Evolutionary conservation across 352 stramenopile genomes (phyloP).

Genomic region (Globisporangium orthogonon): DNA sequence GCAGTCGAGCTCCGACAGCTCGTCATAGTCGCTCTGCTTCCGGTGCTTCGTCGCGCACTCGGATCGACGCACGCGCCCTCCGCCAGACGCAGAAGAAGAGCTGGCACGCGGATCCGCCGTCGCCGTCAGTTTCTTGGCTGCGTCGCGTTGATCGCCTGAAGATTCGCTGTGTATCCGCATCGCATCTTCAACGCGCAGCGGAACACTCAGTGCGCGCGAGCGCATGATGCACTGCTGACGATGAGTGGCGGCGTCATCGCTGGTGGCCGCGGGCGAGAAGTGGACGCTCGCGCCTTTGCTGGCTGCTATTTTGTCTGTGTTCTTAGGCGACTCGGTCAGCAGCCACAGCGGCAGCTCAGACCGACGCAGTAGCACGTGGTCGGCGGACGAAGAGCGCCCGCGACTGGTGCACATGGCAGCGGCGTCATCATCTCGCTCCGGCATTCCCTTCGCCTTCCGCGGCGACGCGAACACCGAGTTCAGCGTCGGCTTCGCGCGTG

Average conservation of each 20-base stretch:
- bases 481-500: not conserved
- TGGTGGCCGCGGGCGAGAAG: not conserved
- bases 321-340: slow-evolving; percentile 7
- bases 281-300: slow-evolving; percentile 1
- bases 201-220: slow-evolving; percentile 2
- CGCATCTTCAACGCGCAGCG: slow-evolving; percentile 5
- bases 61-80: not conserved
- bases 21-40: slow-evolving; percentile 26
- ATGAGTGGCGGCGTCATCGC: no score
- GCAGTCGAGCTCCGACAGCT: slow-evolving; percentile 50
- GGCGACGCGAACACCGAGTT: slow-evolving; percentile 5
- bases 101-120: no score
- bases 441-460: not conserved
- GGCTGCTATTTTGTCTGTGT: not conserved
- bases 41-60: not conserved
- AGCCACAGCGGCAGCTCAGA: slow-evolving; percentile 18
- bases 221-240: not conserved
- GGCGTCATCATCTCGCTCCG: not conserved
- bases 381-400: slow-evolving; percentile 21
- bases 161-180: slow-evolving; percentile 3
- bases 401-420: slow-evolving; percentile 4
- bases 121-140: no score
- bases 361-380: slow-evolving; percentile 21
- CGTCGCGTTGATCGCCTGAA: not conserved
- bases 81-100: not conserved